Conservation (phyloP, 441 rosid species). For the Populus tomentosa region DNA sequence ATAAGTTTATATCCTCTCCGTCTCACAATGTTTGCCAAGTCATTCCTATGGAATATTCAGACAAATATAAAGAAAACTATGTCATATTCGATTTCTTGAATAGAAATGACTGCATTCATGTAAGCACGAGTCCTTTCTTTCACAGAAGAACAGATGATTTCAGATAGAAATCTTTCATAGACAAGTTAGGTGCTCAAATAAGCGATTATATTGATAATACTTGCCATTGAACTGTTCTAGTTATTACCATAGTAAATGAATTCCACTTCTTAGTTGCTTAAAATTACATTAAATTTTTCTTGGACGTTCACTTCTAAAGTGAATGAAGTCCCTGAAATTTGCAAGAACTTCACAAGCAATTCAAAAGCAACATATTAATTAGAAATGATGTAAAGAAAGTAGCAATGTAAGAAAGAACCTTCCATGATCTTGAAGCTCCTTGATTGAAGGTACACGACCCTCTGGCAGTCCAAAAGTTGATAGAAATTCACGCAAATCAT, state of each 20-base stretch:
- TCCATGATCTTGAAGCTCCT: conserved; percentile 72
- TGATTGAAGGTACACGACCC: conserved; percentile 67
- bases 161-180: not conserved
- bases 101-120: not conserved
- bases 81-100: not conserved
- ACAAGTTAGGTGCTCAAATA: not conserved
- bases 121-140: not conserved
- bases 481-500: conserved; percentile 60
- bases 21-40: conserved; percentile 82
- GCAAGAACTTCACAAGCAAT: not conserved
- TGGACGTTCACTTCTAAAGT: not conserved
- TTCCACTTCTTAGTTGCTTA: not conserved
- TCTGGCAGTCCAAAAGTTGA: conserved; percentile 57
- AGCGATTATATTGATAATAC: not conserved
- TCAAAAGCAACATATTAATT: not conserved
- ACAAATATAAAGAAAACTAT: not conserved
- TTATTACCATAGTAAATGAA: not conserved
- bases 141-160: not conserved
- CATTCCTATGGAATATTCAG: conserved; percentile 45
- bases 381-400: not conserved
- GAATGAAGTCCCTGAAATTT: not conserved
- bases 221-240: not conserved
- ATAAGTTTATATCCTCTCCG: conserved; percentile 80
- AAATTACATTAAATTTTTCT: not conserved
- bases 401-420: conserved; percentile 39